These are phyloP conservation scores for Anthracocystis walkeri DNA, from an alignment of 1,284 basidiomycete species.

Conservation along the genomic window DNA sequence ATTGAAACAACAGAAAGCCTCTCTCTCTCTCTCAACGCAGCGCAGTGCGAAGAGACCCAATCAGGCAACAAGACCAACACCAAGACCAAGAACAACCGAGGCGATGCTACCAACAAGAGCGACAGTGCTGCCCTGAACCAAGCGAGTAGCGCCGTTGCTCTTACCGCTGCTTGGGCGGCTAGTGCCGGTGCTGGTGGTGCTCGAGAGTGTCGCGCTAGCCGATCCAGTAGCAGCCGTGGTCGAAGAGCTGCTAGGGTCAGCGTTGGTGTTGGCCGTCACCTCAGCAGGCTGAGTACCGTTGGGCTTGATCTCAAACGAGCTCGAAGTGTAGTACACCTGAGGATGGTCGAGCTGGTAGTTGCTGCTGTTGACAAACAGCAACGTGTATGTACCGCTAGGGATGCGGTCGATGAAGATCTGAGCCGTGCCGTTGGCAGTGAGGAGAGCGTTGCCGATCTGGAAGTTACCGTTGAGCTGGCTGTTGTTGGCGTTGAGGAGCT, in stretches of 20 bases:
- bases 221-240: constrained; percentile 38
- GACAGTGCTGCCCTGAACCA: constrained; percentile 6
- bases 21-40: no score
- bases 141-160: constrained; percentile 22
- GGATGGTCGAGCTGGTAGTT: constrained; percentile 53
- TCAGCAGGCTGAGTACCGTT: constrained; percentile 49
- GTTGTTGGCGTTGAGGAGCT: constrained; percentile 53
- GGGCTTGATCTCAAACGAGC: constrained; percentile 47
- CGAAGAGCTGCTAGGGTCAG: constrained; percentile 39
- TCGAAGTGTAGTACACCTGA: constrained; percentile 51
- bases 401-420: constrained; percentile 55
- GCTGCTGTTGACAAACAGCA: constrained; percentile 59
- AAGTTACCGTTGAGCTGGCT: constrained; percentile 57
- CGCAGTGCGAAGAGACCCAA: not conserved
- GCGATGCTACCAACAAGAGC: constrained; percentile 27
- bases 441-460: constrained; percentile 54
- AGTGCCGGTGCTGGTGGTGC: constrained; percentile 18
- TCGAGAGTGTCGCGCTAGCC: constrained; percentile 35
- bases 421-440: constrained; percentile 47
- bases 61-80: constrained; percentile 27
- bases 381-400: constrained; percentile 45
- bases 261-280: constrained; percentile 53
- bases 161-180: not conserved
- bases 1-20: no score
- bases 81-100: constrained; percentile 30